phyloP scores from a whole-genome alignment of 768 basidiomycete genomes.

The Auriscalpium orientale region DNA sequence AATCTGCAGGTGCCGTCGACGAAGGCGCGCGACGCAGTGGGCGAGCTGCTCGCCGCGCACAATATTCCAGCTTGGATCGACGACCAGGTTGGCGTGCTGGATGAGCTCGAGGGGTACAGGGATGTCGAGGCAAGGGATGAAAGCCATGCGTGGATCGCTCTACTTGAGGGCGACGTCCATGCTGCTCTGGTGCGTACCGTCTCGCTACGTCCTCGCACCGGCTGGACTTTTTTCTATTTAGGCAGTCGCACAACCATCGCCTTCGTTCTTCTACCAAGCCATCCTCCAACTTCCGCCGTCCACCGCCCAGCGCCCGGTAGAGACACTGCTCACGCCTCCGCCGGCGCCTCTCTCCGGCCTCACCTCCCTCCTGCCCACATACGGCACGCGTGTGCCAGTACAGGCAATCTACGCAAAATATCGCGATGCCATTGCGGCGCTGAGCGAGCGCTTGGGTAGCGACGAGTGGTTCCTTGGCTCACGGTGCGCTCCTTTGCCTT shows the following conservation, averaged over 20 bases:
- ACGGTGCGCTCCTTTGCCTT: constrained; percentile 33
- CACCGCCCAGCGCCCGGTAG: constrained; percentile 27
- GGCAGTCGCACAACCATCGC: constrained; percentile 42
- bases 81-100: constrained; percentile 32
- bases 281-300: constrained; percentile 34
- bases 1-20: constrained; percentile 52
- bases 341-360: constrained; percentile 68
- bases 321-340: constrained; percentile 52
- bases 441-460: constrained; percentile 67
- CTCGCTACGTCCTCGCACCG: neutral
- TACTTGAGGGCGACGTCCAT: constrained; percentile 72
- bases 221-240: constrained; percentile 19
- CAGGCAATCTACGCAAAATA: constrained; percentile 49
- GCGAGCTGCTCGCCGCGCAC: constrained; percentile 55
- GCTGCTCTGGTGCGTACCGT: constrained; percentile 51
- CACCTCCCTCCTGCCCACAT: constrained; percentile 51
- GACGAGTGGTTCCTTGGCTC: constrained; percentile 82
- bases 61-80: constrained; percentile 74
- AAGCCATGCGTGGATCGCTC: constrained; percentile 73
- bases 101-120: constrained; percentile 59
- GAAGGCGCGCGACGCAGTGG: constrained; percentile 24
- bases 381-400: constrained; percentile 48
- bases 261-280: constrained; percentile 32
- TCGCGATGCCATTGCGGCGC: constrained; percentile 60
- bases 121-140: constrained; percentile 57